Base-by-base conservation (phyloP, 768 basidiomycete species). In the Sutorius australiensis region DNA sequence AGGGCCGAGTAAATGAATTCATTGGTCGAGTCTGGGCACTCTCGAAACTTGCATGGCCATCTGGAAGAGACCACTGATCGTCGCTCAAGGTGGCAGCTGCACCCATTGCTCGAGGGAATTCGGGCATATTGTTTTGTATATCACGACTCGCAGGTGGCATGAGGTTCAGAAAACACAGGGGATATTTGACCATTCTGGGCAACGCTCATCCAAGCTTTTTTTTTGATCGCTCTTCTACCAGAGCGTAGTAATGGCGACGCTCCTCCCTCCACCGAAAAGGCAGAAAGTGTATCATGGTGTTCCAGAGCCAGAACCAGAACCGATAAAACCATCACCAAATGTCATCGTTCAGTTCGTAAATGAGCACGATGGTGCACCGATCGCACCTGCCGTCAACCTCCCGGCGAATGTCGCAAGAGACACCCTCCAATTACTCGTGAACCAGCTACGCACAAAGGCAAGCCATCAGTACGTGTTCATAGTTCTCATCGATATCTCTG, bases 301-400 rank as follows among this genome's bases (percentile, higher is more conserved):
- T 16, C 80, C 83, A 56, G 81, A 83, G 55, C 86, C 87, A 27
- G 80, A 76, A 34, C 76, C 75, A 54, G 80, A 82, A 51, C 67
- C 70, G 5, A 61, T 68, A 14, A 67, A 70, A 54, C 70, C 73
- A 10, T 76, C 83, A 1, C 83, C 86, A 0, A 85, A 86, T 56
- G 74, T 98, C 51, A 80, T 98, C 14, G 93, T 97, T 19, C 92
- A 95, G 64, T 98, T 98, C 67, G 85, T 94, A 27, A 88, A 87
- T 3, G 91, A 95, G 53, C 87, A 94, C 46, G 88, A 95, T 69
- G 92, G 86, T 0, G 73, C 76, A 52, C 72, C 83, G 4, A 75
- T 98, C 19, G 95, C 93, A 21, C 93, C 95, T 46, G 84, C 89
- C 0, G 85, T 98, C 65, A 92, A 83, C 69, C 72, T 98, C 44